Evolutionary conservation across 345 rosid genomes (phyloP), one percentile per base, ranked within the genome.

Genomic region (Corchorus olitorius): DNA sequence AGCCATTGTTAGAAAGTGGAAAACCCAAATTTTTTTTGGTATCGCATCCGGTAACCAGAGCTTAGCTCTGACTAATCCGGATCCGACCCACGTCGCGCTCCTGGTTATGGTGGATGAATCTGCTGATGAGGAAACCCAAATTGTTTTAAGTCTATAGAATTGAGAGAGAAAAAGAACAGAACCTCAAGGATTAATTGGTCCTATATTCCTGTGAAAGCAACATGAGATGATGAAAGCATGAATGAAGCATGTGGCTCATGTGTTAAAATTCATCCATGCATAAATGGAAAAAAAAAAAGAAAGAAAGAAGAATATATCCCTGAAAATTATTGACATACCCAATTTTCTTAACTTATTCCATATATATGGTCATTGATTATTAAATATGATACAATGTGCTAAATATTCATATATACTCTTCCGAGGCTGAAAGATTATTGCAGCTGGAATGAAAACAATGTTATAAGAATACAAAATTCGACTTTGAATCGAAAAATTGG

Each of bases 251-350:
- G 75, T 14, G 65, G 53, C 16, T 56, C 65, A 56, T 41, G 54
- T 56, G 75, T 20, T 20, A 56, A 72, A 72, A 56, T 56, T 72
- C 75, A 19, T 70, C 49, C 74, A 70, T 65, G 33, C 20, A 43
- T 1, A 8, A 2, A 55, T 55, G 33, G 10, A 11, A 19, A 6
- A 34, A 8, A 17, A 12, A 3, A 35, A 17, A 5, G 22, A 37
- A 64, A 17, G 7, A 3, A 39, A 72, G 27, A 6, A 17, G 75
- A 56, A 72, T 72, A 72, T 72, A 56, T 72, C 53, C 75, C 8
- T 58, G 52, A 41, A 72, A 39, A 56, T 6, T 19, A 56, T 6
- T 19, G 64, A 56, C 65, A 72, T 8, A 65, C 27, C 65, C 20
- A 50, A 55, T 43, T 41, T 72, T 20, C 60, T 56, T 20, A 70